Evolutionary conservation across 306 rosid genomes (phyloP).

Genomic region (Luffa acutangula): DNA sequence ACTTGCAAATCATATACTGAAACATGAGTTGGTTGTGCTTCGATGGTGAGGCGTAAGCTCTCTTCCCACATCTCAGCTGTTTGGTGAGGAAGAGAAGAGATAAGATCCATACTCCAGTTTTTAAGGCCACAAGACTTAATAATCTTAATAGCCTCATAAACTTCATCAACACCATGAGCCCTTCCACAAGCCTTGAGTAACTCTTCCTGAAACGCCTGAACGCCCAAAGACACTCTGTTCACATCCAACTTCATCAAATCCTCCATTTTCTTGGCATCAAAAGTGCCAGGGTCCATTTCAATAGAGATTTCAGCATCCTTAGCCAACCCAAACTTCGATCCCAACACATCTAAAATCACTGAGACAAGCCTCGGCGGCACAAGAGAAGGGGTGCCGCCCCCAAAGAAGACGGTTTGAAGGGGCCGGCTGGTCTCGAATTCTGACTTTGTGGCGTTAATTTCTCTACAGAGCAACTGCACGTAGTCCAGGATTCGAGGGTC

Average conservation of each 20-base stretch:
- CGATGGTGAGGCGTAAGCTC: slow-evolving; percentile 56
- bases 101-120: slow-evolving; percentile 92
- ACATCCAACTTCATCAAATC: slow-evolving; percentile 55
- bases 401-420: slow-evolving; percentile 73
- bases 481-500: slow-evolving; percentile 73
- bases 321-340: slow-evolving; percentile 44
- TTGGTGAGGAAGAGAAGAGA: slow-evolving; percentile 84
- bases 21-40: slow-evolving; percentile 64
- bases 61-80: slow-evolving; percentile 77
- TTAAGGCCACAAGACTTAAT: slow-evolving; percentile 54
- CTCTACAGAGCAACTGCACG: slow-evolving; percentile 53
- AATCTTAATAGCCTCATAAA: slow-evolving; percentile 62
- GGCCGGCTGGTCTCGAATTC: slow-evolving; percentile 20
- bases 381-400: slow-evolving; percentile 90
- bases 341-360: slow-evolving; percentile 39
- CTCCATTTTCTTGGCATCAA: slow-evolving; percentile 51
- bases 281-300: slow-evolving; percentile 98
- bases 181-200: slow-evolving; percentile 74
- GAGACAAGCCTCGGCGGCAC: slow-evolving; percentile 71
- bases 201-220: slow-evolving; percentile 89
- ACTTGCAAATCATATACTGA: slow-evolving; percentile 89
- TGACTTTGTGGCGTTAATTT: slow-evolving; percentile 52
- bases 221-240: slow-evolving; percentile 85
- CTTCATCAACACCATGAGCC: slow-evolving; percentile 73
- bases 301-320: slow-evolving; percentile 63